These are phyloP conservation scores for Tephrocybe sp. DNA, from an alignment of 768 basidiomycete genomes.

Conservation along the genomic window DNA sequence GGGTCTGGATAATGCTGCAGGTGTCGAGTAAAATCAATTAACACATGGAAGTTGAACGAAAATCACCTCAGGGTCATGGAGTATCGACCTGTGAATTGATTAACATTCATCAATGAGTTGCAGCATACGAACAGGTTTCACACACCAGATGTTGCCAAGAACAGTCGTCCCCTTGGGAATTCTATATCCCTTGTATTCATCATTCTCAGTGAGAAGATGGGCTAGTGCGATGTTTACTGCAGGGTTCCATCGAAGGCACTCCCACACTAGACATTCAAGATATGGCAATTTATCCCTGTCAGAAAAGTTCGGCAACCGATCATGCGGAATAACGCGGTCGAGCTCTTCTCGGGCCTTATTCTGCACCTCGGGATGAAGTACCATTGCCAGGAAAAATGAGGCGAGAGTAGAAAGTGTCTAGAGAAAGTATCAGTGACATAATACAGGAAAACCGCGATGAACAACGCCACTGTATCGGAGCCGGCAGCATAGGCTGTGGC, in stretches of 20 bases:
- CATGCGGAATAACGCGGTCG: slow-evolving; percentile 33
- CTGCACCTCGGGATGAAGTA: slow-evolving; percentile 36
- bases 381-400: slow-evolving; percentile 37
- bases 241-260: slow-evolving; percentile 34
- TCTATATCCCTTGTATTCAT: slow-evolving; percentile 13
- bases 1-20: slow-evolving; percentile 11
- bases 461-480: slow-evolving; percentile 9
- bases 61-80: slow-evolving; percentile 8
- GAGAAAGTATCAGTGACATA: neutral
- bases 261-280: slow-evolving; percentile 34
- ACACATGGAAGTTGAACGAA: neutral
- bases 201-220: slow-evolving; percentile 11
- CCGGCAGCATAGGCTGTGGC: slow-evolving; percentile 13
- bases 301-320: slow-evolving; percentile 38
- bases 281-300: slow-evolving; percentile 38
- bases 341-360: slow-evolving; percentile 39
- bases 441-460: neutral
- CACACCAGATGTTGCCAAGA: slow-evolving; percentile 14
- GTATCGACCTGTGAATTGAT: slow-evolving; percentile 4
- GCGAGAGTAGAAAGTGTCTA: slow-evolving; percentile 36
- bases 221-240: slow-evolving; percentile 14
- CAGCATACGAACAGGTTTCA: neutral
- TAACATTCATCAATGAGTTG: neutral
- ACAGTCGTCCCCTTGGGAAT: slow-evolving; percentile 17
- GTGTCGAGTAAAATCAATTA: neutral